phyloP scores from a whole-genome alignment of 176 grass and related monocot genomes.

The Aegilops tauschii region DNA sequence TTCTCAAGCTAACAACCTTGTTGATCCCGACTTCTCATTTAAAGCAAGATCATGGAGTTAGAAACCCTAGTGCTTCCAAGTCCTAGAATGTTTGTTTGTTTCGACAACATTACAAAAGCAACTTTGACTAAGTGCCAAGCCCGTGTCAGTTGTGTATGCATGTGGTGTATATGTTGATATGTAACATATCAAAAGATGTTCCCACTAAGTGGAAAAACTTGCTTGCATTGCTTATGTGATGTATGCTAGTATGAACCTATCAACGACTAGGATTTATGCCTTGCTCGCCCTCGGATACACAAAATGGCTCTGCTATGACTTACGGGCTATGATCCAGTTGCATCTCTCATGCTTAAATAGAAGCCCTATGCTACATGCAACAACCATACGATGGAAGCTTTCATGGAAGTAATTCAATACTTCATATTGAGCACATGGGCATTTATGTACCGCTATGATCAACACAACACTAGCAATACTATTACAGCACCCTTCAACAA shows the following conservation, averaged over 20 bases:
- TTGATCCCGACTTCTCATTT: no score
- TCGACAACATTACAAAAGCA: background rate
- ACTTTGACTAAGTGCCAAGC: background rate
- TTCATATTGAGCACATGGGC: no score
- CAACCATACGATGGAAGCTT: background rate
- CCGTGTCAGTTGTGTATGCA: background rate
- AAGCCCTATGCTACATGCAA: background rate
- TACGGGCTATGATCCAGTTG: background rate
- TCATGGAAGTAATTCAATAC: background rate
- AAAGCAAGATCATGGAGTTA: no score
- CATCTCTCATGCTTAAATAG: background rate
- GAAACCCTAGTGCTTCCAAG: background rate
- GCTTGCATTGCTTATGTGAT: background rate
- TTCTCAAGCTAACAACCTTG: no score
- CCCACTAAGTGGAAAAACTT: no score
- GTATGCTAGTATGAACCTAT: background rate
- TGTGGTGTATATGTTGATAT: background rate
- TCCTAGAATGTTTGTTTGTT: background rate
- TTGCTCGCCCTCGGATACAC: background rate
- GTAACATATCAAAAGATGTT: no score
- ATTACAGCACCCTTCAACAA: constrained; percentile 20
- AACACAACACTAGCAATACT: background rate
- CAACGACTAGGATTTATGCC: background rate
- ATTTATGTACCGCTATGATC: no score
- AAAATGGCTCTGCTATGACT: background rate